Base-by-base conservation (phyloP, 805 yeast genomes). In the Myxozyma lipomycoides region DNA sequence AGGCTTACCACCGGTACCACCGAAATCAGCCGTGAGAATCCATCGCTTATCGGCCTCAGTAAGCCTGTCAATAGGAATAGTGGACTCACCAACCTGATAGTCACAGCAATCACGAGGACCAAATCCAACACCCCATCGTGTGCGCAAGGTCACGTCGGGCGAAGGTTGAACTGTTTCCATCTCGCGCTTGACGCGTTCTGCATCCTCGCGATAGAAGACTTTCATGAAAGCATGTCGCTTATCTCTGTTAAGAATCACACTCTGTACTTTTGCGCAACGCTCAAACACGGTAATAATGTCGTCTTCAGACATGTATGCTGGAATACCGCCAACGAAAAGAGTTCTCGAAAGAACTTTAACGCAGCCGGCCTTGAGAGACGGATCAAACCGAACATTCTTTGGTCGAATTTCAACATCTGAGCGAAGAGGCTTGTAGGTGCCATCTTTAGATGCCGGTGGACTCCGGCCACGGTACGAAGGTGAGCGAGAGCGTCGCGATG, bases 91-190 rank as follows among this genome's bases (percentile, higher is more conserved):
- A 51, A 83, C 83, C 64, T 83, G 90, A 69, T 93, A 93, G 69
- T 93, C 95, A 67, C 96, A 87, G 73, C 98, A 91, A 68, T 93
- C 98, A 73, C 98, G 81, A 48, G 98, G 98, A 3, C 98, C 98
- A 64, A 86, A 93, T 1, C 98, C 98, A 56, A 93, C 98, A 60
- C 98, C 98, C 98, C 98, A 93, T 66, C 96, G 78, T 3, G 95
- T 86, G 70, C 98, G 79, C 60, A 93, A 73, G 60, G 79, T 72
- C 65, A 73, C 70, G 7, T 78, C 68, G 12, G 32, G 32, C 37
- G 84, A 83, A 55, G 82, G 83, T 63, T 81, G 81, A 51, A 64
- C 62, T 38, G 68, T 68, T 26, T 76, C 77, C 71, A 90, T 88
- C 38, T 81, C 78, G 37, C 78, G 74, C 51, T 88, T 77, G 12